Conservation (phyloP, 2,329 filamentous ascomycete genomes). For the Epicoccum sorghinum region DNA sequence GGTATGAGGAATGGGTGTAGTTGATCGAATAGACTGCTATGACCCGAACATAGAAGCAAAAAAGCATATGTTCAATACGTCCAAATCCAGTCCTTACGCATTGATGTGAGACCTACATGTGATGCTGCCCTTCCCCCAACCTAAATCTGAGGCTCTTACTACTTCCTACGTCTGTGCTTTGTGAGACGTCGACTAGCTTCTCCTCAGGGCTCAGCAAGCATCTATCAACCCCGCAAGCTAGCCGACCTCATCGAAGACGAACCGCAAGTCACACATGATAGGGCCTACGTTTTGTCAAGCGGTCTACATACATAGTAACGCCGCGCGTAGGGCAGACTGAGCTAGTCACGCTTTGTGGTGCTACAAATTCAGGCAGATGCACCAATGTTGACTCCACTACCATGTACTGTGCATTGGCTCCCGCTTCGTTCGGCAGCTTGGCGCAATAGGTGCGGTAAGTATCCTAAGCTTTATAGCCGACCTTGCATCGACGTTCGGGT, state of each 20-base stretch:
- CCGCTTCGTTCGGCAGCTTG: slow-evolving; percentile 7
- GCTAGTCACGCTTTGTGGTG: too few species aligned
- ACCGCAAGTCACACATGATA: too few species aligned
- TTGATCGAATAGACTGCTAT: slow-evolving; percentile 35
- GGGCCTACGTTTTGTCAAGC: background rate
- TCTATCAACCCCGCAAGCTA: too few species aligned
- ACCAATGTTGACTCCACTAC: slow-evolving; percentile 1
- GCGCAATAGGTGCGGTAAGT: background rate
- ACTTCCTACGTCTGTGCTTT: background rate
- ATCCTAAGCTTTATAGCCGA: background rate
- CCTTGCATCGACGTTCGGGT: background rate
- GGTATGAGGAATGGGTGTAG: slow-evolving; percentile 34
- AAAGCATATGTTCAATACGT: slow-evolving; percentile 37
- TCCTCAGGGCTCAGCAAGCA: background rate
- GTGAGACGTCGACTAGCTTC: background rate
- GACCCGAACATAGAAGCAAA: slow-evolving; percentile 33
- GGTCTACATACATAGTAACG: background rate
- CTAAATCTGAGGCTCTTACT: background rate
- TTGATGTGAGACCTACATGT: slow-evolving; percentile 1
- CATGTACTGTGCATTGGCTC: background rate
- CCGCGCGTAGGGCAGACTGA: too few species aligned
- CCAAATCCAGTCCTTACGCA: slow-evolving; percentile 10
- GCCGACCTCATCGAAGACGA: too few species aligned
- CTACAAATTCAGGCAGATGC: background rate
- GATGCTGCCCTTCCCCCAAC: background rate